Conservation (phyloP, 495 filamentous ascomycete species). For the Aspergillus sclerotioniger region DNA sequence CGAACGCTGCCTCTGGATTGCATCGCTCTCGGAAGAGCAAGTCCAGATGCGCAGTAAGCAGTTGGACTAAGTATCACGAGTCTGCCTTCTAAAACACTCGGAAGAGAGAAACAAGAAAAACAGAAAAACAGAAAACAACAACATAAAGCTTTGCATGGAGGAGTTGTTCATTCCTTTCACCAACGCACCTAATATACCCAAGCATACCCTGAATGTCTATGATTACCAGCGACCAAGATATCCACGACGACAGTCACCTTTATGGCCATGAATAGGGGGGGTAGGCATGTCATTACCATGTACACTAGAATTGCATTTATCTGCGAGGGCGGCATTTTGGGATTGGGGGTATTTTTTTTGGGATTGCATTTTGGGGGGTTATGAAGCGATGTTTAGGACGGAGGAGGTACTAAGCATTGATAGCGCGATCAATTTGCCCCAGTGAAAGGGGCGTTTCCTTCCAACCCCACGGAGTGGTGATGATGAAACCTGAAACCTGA, state of each 20-base stretch:
- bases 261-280: background rate
- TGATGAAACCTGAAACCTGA: too few relatives aligned
- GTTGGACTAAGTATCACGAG: constrained; percentile 39
- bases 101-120: constrained; percentile 1
- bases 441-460: background rate
- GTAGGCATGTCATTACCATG: constrained; percentile 2
- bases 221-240: background rate
- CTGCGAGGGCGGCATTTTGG: background rate
- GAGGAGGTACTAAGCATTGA: background rate
- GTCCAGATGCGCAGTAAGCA: constrained; percentile 61
- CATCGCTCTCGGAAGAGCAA: constrained; percentile 80
- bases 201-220: constrained; percentile 4
- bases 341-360: background rate
- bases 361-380: constrained; percentile 2
- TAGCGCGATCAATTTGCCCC: background rate
- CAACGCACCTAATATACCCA: background rate
- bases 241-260: background rate
- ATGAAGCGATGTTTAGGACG: background rate
- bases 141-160: background rate
- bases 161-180: background rate
- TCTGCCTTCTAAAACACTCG: background rate
- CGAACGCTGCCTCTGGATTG: constrained; percentile 94
- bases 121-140: background rate
- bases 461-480: too few relatives aligned
- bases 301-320: constrained; percentile 9